Evolutionary conservation across 192 early-diverging fungal genomes (phyloP).

Genomic region (Powellomyces hirtus): DNA sequence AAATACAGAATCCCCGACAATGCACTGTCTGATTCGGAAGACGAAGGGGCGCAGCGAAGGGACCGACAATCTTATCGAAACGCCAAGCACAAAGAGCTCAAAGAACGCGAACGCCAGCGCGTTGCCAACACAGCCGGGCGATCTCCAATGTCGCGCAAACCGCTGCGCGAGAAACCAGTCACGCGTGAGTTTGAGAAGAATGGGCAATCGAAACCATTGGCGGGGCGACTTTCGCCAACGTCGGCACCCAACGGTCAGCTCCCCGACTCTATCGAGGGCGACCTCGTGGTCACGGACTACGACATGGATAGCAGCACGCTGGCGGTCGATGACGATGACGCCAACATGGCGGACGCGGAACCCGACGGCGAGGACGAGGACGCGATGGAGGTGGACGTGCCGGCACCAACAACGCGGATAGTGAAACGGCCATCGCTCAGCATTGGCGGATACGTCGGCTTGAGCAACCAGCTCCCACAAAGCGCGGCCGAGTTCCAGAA

Average conservation of each 20-base stretch:
- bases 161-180: background rate
- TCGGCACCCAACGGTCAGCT: background rate
- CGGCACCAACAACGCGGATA: background rate
- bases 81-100: conserved; percentile 16
- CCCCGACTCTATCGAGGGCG: background rate
- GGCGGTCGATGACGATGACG: conserved; percentile 16
- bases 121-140: background rate
- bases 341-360: conserved; percentile 22
- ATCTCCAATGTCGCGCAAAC: background rate
- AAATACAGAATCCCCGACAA: conserved; percentile 73
- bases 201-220: background rate
- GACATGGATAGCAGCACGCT: background rate
- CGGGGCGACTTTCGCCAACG: background rate
- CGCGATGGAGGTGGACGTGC: conserved; percentile 19
- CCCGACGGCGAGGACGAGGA: conserved; percentile 18
- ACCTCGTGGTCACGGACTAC: background rate
- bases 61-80: conserved; percentile 37
- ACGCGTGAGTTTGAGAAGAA: background rate
- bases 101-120: conserved; percentile 4
- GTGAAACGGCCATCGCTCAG: background rate
- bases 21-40: conserved; percentile 77
- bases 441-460: background rate
- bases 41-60: conserved; percentile 48
- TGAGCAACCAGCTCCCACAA: background rate
- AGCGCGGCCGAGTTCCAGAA: background rate